Evolutionary conservation across 176 grass and related monocot genomes (phyloP), one percentile per base, ranked within the genome.

Genomic region (Miscanthus lutarioriparius): DNA sequence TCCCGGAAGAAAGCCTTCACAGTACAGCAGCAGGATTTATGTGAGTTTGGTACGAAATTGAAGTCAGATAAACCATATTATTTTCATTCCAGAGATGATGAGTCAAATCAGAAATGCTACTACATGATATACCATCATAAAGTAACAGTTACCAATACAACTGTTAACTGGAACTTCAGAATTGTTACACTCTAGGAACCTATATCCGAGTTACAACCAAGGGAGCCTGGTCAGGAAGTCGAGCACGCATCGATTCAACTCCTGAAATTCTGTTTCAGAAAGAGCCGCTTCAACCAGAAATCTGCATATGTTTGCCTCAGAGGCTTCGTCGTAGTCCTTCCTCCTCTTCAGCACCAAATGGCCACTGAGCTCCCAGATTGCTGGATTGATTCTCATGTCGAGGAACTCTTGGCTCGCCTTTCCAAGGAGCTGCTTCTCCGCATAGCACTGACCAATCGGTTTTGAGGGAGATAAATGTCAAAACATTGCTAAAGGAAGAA

Each of bases 361-460:
- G 20, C 96, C 93, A 78, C 96, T 90, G 32, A 95, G 87, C 77
- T 98, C 96, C 93, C 96, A 95, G 3, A 89, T 84, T 22, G 91
- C 96, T 15, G 96, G 96, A 43, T 92, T 98, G 40, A 95, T 94
- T 83, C 83, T 85, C 80, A 83, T 94, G 63, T 98, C 87, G 0
- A 98, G 84, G 39, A 94, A 81, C n/a, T 95, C 89, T 72, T 91
- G 83, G 81, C 83, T 89, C 7, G 88, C 89, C 76, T 92, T 82
- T 23, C 93, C 87, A 0, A 84, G 54, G 19, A 82, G 74, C 76
- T 93, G 86, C 63, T 98, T 98, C 68, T 95, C 86, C 3, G 96
- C 91, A 32, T 98, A 94, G 83, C 93, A 92, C 96, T 98, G 70
- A 1, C 54, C 6, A 38, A 33, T 33, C 0, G 2, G 13, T 39